Evolutionary conservation across 2,329 filamentous ascomycete species (phyloP).

Genomic region (Botrytis cinerea): DNA sequence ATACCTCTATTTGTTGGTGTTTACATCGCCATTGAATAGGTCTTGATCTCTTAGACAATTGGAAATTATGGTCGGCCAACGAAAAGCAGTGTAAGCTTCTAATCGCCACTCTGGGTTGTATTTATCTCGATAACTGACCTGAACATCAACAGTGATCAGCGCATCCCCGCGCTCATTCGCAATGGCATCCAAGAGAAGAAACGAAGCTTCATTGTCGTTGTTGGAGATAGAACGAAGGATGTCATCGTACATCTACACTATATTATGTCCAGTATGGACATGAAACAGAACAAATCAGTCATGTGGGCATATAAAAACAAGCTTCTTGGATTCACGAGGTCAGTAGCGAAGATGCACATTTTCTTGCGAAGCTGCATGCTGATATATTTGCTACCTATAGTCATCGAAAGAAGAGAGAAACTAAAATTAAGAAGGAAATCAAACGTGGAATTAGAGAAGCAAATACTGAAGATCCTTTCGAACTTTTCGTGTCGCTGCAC

Average conservation of each 20-base stretch:
- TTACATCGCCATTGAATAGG: conserved; percentile 33
- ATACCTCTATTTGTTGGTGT: conserved; percentile 22
- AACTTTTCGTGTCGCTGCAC: conserved; percentile 93
- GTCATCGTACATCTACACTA: conserved; percentile 94
- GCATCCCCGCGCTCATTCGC: conserved; percentile 85
- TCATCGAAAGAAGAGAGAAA: conserved; percentile 96
- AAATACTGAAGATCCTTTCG: conserved; percentile 92
- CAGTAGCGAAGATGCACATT: conserved; percentile 31
- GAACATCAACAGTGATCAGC: conserved; percentile 66
- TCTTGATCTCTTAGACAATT: conserved; percentile 6
- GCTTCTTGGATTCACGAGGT: conserved; percentile 85
- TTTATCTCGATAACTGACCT: conserved; percentile 1
- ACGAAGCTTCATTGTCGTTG: conserved; percentile 95
- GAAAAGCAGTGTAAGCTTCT: conserved; percentile 39
- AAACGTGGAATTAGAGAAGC: conserved; percentile 91
- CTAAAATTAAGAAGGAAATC: conserved; percentile 98
- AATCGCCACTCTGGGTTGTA: conserved; percentile 25
- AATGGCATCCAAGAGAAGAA: conserved; percentile 96
- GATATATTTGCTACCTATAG: conserved; percentile 46
- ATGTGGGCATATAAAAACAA: conserved; percentile 99
- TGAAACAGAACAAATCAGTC: conserved; percentile 94
- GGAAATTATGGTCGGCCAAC: conserved; percentile 31
- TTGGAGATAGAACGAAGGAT: conserved; percentile 92
- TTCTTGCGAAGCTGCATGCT: neutral
- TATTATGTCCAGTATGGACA: conserved; percentile 85